A percentile compares a stretch with the other conserved stretches of the same genome.
Evolutionary conservation across 768 basidiomycete genomes (phyloP).

Genomic region (Suillus luteus): DNA sequence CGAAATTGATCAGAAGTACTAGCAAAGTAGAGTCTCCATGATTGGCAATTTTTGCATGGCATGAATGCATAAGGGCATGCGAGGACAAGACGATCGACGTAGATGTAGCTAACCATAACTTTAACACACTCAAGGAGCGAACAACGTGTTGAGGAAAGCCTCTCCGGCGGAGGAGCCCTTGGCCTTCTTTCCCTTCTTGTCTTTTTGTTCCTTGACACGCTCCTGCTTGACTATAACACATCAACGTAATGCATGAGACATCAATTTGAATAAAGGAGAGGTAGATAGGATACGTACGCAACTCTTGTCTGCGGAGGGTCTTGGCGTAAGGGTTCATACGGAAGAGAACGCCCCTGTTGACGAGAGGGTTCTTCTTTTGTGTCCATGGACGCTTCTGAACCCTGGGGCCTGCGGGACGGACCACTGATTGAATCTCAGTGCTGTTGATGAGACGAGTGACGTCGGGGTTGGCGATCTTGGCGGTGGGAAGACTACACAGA

Average conservation of each 20-base stretch:
- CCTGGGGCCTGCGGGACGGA: constrained; percentile 87
- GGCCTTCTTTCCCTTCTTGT: constrained; percentile 61
- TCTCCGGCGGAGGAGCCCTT: constrained; percentile 72
- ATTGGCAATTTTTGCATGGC: constrained; percentile 8
- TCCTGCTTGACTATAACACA: constrained; percentile 70
- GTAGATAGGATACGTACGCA: constrained; percentile 58
- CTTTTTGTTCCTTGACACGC: constrained; percentile 62
- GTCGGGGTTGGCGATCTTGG: constrained; percentile 97
- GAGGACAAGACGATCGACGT: constrained; percentile 9
- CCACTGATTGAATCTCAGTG: constrained; percentile 95
- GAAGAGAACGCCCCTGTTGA: constrained; percentile 94
- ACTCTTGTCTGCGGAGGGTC: constrained; percentile 85
- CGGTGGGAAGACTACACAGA: constrained; percentile 72
- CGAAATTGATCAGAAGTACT: background rate
- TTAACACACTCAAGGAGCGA: constrained; percentile 66
- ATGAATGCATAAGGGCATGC: constrained; percentile 19
- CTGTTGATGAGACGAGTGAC: constrained; percentile 98
- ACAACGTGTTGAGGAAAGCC: constrained; percentile 81
- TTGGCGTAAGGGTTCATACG: constrained; percentile 99
- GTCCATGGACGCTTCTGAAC: constrained; percentile 93
- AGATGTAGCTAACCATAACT: constrained; percentile 14
- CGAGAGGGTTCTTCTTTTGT: constrained; percentile 98
- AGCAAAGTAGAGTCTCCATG: constrained; percentile 1
- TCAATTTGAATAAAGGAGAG: constrained; percentile 1
- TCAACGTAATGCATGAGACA: constrained; percentile 13